Conservation (phyloP, 2,329 filamentous ascomycete genomes). For the Tolypocladium cylindrosporum region DNA sequence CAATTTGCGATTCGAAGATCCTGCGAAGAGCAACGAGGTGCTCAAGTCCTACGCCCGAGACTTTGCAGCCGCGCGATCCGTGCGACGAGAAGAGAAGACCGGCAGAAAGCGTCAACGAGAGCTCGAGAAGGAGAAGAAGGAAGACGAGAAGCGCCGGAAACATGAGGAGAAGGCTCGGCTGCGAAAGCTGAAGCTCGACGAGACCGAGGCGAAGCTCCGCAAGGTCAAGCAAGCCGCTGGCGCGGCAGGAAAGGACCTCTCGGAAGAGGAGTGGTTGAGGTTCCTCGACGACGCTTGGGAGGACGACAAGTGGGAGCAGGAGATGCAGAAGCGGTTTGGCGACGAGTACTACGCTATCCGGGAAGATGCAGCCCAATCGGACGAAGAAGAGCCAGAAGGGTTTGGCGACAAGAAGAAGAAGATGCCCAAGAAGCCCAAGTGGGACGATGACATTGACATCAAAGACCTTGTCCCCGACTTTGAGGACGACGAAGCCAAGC, state of each 20-base stretch:
- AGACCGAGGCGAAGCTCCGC: slow-evolving; percentile 76
- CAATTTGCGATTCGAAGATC: slow-evolving; percentile 93
- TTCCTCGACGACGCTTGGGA: slow-evolving; percentile 86
- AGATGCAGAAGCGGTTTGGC: slow-evolving; percentile 82
- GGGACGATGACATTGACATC: slow-evolving; percentile 97
- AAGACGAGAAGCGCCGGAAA: slow-evolving; percentile 64
- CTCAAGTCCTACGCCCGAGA: slow-evolving; percentile 86
- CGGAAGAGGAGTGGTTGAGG: slow-evolving; percentile 72
- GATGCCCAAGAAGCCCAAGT: slow-evolving; percentile 53
- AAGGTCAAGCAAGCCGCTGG: slow-evolving; percentile 88
- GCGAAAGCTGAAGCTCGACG: slow-evolving; percentile 80
- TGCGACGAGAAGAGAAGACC: slow-evolving; percentile 73
- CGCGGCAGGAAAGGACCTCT: slow-evolving; percentile 52
- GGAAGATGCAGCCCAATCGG: slow-evolving; percentile 55
- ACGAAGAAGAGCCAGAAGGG: slow-evolving; percentile 54
- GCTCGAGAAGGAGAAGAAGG: slow-evolving; percentile 64
- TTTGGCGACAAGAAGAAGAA: slow-evolving; percentile 33
- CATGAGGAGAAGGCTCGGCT: slow-evolving; percentile 75
- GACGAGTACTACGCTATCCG: slow-evolving; percentile 82
- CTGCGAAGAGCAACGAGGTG: slow-evolving; percentile 76
- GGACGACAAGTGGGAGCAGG: slow-evolving; percentile 77
- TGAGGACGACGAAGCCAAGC: slow-evolving; percentile 49
- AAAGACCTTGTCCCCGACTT: slow-evolving; percentile 85
- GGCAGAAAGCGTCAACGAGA: slow-evolving; percentile 71
- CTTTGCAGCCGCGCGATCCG: slow-evolving; percentile 68